Base-by-base conservation (phyloP, 1,139 yeast genomes). In the Suhomyces kunorum region DNA sequence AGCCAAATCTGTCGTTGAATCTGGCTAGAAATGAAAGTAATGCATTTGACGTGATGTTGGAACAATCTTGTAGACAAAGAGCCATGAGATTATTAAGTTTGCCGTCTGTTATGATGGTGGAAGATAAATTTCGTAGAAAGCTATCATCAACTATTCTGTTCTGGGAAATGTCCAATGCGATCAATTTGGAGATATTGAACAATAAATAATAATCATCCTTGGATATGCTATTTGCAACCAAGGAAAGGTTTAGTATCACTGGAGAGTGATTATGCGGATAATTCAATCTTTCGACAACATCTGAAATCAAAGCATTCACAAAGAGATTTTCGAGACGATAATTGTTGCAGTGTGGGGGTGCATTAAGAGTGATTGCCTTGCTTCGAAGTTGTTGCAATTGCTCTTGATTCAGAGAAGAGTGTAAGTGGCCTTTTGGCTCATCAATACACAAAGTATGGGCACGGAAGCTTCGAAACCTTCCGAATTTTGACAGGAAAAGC, bases 321-420 rank as follows among this genome's bases (percentile, higher is more conserved):
- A 65, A 68, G 4, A 71, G 24, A 34, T 63, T 68, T 34, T 70
- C 76, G 14, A 71, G 36, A 28, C 77, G 49, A 30, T 50, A 47
- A 22, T 36, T 29, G 1, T 33, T 25, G 8, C 36, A 18, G 8
- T 27, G 19, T 11, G 49, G 47, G 28, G 47, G 35, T 9, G 38
- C 13, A 17, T 41, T 33, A 14, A 24, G 18, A 24, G 36, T 47
- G 3, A 44, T 40, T 6, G 48, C 48, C 25, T 32, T 28, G 11
- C 34, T 41, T 3, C 53, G 45, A 2, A 24, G 14, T 6, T 25
- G 16, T 20, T 40, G 36, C 26, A 45, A 36, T 14, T 38, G 40
- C 6, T 37, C 18, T 8, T 16, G 20, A 4, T 29, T 7, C 11
- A 25, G 28, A 2, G 22, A 12, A 8, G n/a, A n/a, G 9, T 15